Evolutionary conservation across 2,329 filamentous ascomycete genomes (phyloP).

Genomic region (Didymella lethalis): DNA sequence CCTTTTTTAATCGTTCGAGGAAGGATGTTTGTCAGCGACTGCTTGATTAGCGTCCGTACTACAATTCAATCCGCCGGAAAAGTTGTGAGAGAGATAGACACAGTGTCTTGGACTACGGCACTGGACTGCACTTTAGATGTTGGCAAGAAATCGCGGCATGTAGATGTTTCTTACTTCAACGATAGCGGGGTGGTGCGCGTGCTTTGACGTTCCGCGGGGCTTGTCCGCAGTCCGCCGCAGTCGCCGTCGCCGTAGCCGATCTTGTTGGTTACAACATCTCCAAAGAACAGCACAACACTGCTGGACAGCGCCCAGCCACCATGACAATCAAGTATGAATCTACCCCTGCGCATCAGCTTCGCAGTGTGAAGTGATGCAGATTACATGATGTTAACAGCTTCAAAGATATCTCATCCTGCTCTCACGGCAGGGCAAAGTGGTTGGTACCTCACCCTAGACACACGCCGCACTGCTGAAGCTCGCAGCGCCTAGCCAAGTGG

Average conservation of each 20-base stretch:
- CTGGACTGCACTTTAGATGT: neutral
- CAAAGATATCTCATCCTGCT: constrained; percentile 93
- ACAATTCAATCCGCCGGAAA: neutral
- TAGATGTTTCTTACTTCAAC: constrained; percentile 8
- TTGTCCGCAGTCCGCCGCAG: constrained; percentile 15
- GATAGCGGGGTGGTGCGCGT: constrained; percentile 34
- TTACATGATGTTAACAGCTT: constrained; percentile 20
- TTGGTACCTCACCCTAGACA: constrained; percentile 61
- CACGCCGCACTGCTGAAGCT: constrained; percentile 42
- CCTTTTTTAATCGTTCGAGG: neutral
- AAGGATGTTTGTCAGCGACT: constrained; percentile 20
- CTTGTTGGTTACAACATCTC: constrained; percentile 21
- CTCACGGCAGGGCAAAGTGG: constrained; percentile 98
- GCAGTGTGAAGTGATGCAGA: neutral
- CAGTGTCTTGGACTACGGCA: neutral
- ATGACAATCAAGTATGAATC: constrained; percentile 65
- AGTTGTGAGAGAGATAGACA: neutral
- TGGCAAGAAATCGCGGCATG: neutral
- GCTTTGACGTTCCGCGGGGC: constrained; percentile 32
- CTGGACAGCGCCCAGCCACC: constrained; percentile 23
- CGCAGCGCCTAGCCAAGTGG: constrained; percentile 96
- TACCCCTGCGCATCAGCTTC: neutral
- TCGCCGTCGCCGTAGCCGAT: constrained; percentile 24
- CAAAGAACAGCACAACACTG: constrained; percentile 16
- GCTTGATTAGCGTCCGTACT: constrained; percentile 14